Conservation (phyloP, 495 filamentous ascomycete species). For the Alectoria sarmentosa region DNA sequence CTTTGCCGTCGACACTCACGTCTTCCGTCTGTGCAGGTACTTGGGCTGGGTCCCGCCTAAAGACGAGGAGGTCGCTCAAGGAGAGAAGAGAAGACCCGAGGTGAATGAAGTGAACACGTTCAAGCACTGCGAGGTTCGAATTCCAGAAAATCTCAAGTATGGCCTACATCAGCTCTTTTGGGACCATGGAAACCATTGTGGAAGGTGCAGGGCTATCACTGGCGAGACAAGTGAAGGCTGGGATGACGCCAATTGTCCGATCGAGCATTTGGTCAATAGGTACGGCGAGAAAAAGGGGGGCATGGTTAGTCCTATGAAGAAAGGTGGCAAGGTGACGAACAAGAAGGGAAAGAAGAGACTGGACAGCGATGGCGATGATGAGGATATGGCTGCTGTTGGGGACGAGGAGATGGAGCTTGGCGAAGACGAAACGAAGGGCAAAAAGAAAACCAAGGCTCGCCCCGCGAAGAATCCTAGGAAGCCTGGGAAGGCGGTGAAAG, state of each 20-base stretch:
- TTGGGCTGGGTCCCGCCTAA: slow-evolving; percentile 71
- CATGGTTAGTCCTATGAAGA: slow-evolving; percentile 8
- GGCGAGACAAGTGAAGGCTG: slow-evolving; percentile 39
- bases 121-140: slow-evolving; percentile 68
- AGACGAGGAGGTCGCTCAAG: slow-evolving; percentile 13
- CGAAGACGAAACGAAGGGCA: background rate
- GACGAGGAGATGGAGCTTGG: slow-evolving; percentile 6
- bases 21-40: slow-evolving; percentile 74
- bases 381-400: slow-evolving; percentile 10
- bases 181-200: slow-evolving; percentile 74
- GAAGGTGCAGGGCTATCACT: slow-evolving; percentile 60
- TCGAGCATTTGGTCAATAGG: slow-evolving; percentile 44
- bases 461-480: background rate
- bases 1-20: slow-evolving; percentile 84
- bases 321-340: background rate
- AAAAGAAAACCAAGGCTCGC: background rate
- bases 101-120: slow-evolving; percentile 57
- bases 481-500: background rate
- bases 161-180: slow-evolving; percentile 83
- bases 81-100: slow-evolving; percentile 45
- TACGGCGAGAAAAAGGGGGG: slow-evolving; percentile 37
- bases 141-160: slow-evolving; percentile 86
- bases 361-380: slow-evolving; percentile 12
- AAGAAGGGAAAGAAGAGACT: slow-evolving; percentile 11
- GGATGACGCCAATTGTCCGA: slow-evolving; percentile 41